phyloP scores from a whole-genome alignment of 768 basidiomycete species.

The Boletus rubescentipes region DNA sequence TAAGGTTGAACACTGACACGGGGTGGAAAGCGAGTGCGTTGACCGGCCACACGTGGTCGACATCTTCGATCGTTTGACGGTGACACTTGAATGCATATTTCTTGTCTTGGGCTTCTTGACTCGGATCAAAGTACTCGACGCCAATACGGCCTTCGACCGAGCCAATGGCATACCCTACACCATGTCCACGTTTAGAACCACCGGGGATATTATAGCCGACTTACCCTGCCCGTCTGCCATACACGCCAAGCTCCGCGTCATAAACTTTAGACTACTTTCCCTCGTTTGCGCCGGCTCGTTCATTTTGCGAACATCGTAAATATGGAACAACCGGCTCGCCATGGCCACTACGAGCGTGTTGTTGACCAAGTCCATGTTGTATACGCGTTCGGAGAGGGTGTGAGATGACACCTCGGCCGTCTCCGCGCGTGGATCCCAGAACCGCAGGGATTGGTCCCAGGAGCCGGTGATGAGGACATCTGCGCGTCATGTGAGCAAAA shows the following conservation, averaged over 20 bases:
- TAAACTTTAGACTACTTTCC: conserved; percentile 93
- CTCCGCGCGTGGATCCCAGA: conserved; percentile 80
- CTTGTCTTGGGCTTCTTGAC: conserved; percentile 71
- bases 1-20: conserved; percentile 50
- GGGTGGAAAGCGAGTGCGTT: conserved; percentile 96
- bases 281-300: conserved; percentile 70
- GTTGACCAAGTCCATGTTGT: conserved; percentile 76
- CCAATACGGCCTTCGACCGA: conserved; percentile 96
- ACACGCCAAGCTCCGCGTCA: conserved; percentile 88
- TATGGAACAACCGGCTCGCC: conserved; percentile 87
- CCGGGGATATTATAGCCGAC: too few relatives aligned
- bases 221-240: conserved; percentile 91
- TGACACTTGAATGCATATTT: conserved; percentile 94
- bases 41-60: conserved; percentile 96
- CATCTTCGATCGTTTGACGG: conserved; percentile 82
- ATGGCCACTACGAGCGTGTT: conserved; percentile 87
- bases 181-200: too few relatives aligned
- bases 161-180: conserved; percentile 83
- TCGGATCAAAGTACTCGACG: conserved; percentile 93
- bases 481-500: conserved; percentile 26
- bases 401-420: conserved; percentile 56
- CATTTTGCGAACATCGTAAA: conserved; percentile 86
- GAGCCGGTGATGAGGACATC: conserved; percentile 81
- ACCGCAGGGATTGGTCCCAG: conserved; percentile 86
- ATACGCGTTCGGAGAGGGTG: conserved; percentile 78